These are phyloP conservation scores for Testicularia cyperi DNA, from an alignment of 1,284 basidiomycete genomes.

Conservation along the genomic window DNA sequence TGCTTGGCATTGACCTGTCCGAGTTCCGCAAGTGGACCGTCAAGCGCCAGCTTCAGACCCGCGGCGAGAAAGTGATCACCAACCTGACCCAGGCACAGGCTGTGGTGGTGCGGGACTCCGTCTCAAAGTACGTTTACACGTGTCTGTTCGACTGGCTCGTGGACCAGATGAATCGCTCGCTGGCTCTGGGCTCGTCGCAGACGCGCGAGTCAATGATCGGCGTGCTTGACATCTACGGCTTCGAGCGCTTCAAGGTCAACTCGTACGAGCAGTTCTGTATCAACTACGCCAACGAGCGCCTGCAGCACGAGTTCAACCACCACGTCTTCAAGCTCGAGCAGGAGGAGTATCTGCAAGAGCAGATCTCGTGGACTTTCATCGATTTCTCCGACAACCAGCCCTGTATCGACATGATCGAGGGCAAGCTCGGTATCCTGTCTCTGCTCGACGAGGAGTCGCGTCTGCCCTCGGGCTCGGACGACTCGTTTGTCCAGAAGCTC, in stretches of 20 bases:
- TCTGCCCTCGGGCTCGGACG: conserved; percentile 87
- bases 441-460: conserved; percentile 97
- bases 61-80: conserved; percentile 93
- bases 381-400: conserved; percentile 98
- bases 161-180: conserved; percentile 90
- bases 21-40: conserved; percentile 99
- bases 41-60: conserved; percentile 94
- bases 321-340: conserved; percentile 76
- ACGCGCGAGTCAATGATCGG: conserved; percentile 97
- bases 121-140: conserved; percentile 97
- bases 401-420: conserved; percentile 97
- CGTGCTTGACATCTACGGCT: conserved; percentile 76
- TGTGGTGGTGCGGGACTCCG: conserved; percentile 91
- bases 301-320: conserved; percentile 76
- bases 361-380: conserved; percentile 99
- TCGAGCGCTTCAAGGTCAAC: conserved; percentile 65
- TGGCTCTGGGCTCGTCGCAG: conserved; percentile 82
- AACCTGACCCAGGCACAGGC: conserved; percentile 83
- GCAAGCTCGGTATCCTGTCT: conserved; percentile 90
- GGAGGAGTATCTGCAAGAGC: conserved; percentile 96
- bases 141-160: conserved; percentile 99
- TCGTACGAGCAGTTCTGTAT: conserved; percentile 99
- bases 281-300: conserved; percentile 98
- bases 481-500: conserved; percentile 91
- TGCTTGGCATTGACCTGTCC: conserved; percentile 84